These are phyloP conservation scores for Leucocoprinus leucothites DNA, from an alignment of 768 basidiomycete species.

Conservation along the genomic window DNA sequence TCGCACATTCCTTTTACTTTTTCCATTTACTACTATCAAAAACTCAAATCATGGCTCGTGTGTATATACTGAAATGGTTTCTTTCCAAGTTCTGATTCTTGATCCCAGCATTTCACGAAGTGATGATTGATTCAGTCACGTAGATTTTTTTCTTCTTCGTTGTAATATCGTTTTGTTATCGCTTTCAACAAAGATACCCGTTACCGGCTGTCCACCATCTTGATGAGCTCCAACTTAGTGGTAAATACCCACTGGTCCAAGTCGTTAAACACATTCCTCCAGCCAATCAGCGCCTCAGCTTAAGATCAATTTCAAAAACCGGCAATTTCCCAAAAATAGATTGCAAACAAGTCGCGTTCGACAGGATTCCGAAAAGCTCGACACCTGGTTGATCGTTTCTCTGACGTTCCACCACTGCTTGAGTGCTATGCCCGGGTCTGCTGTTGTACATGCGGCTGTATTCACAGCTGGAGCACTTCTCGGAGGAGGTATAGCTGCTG, in stretches of 20 bases:
- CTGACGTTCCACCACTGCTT: no score
- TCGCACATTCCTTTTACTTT: constrained; percentile 11
- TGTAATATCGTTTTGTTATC: background rate
- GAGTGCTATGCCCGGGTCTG: constrained; percentile 6
- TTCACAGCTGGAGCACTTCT: constrained; percentile 83
- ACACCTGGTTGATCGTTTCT: no score
- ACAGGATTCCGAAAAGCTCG: background rate
- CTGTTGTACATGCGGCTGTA: constrained; percentile 58
- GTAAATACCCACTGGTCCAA: no score
- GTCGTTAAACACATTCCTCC: background rate
- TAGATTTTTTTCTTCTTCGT: background rate
- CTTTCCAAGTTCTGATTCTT: constrained; percentile 4
- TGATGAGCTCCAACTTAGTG: no score
- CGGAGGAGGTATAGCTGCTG: constrained; percentile 71
- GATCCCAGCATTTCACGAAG: background rate
- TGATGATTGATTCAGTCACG: constrained; percentile 7
- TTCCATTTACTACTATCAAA: background rate
- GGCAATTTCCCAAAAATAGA: constrained; percentile 6
- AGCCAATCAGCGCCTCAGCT: background rate
- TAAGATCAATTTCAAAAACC: background rate
- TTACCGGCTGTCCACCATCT: background rate
- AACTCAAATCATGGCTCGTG: constrained; percentile 6
- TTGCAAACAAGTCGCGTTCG: background rate
- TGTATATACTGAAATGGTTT: constrained; percentile 18
- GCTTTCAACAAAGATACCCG: background rate